phyloP scores from a whole-genome alignment of 805 yeast species.

The Pichia californica region DNA sequence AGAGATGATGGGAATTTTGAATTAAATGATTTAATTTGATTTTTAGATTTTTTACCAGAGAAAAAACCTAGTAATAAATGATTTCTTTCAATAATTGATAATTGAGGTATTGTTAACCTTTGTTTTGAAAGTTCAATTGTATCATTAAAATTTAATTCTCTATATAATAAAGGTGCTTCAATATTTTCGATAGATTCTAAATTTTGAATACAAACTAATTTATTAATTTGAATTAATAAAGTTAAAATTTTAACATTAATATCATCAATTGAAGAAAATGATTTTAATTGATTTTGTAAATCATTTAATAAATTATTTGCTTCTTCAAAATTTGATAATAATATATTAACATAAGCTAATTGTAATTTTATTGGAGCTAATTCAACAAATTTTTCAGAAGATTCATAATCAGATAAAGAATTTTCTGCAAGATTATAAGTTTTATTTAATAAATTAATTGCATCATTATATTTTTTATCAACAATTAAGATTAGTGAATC shows the following conservation, averaged over 20 bases:
- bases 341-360: constrained; percentile 47
- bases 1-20: constrained; percentile 20
- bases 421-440: constrained; percentile 39
- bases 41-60: constrained; percentile 29
- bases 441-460: constrained; percentile 38
- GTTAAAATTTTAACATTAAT: constrained; percentile 34
- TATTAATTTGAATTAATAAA: constrained; percentile 41
- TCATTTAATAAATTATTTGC: constrained; percentile 33
- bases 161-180: constrained; percentile 19
- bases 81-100: constrained; percentile 36
- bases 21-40: constrained; percentile 16
- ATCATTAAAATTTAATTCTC: constrained; percentile 27
- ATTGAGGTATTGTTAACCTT: constrained; percentile 37
- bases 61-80: constrained; percentile 36
- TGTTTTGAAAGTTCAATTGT: constrained; percentile 22
- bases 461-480: constrained; percentile 31
- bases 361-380: constrained; percentile 57
- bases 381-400: constrained; percentile 44
- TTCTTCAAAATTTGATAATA: constrained; percentile 29
- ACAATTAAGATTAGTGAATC: constrained; percentile 45
- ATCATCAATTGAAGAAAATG: constrained; percentile 4
- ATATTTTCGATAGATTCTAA: not conserved
- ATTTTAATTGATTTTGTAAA: constrained; percentile 20
- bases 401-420: constrained; percentile 34
- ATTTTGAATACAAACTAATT: constrained; percentile 24